phyloP scores from a whole-genome alignment of 495 filamentous ascomycete genomes.

The Xylaria sp. region DNA sequence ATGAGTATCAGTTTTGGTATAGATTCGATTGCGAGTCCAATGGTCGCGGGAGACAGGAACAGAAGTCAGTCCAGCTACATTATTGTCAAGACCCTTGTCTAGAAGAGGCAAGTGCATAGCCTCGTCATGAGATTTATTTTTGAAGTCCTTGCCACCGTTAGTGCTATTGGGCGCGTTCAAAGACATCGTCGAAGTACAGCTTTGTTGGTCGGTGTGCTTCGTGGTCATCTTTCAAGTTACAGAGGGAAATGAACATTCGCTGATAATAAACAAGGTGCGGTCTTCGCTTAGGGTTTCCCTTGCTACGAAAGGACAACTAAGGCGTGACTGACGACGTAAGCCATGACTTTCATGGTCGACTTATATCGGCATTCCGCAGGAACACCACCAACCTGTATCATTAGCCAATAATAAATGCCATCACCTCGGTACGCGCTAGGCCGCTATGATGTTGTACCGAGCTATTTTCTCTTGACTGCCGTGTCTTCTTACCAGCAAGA shows the following conservation, averaged over 20 bases:
- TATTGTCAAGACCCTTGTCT: background rate
- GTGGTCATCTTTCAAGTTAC: background rate
- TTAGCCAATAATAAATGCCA: background rate
- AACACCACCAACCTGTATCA: background rate
- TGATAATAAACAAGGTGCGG: background rate
- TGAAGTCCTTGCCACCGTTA: background rate
- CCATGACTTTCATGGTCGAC: background rate
- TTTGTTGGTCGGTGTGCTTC: background rate
- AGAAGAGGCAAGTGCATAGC: background rate
- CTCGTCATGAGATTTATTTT: background rate
- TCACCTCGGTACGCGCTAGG: too few species aligned
- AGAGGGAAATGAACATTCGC: background rate
- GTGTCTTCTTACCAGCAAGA: background rate
- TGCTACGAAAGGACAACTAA: background rate
- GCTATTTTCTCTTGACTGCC: too few species aligned
- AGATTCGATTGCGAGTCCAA: background rate
- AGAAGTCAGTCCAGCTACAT: background rate
- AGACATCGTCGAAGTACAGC: background rate
- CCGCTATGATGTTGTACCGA: background rate
- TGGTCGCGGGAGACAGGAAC: conserved; percentile 8
- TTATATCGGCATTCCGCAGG: background rate
- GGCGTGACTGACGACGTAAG: too few species aligned
- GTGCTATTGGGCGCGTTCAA: background rate
- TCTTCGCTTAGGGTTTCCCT: background rate
- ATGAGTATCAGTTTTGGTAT: background rate